phyloP scores from a whole-genome alignment of 2,329 filamentous ascomycete species.

The Venturia oleaginea region DNA sequence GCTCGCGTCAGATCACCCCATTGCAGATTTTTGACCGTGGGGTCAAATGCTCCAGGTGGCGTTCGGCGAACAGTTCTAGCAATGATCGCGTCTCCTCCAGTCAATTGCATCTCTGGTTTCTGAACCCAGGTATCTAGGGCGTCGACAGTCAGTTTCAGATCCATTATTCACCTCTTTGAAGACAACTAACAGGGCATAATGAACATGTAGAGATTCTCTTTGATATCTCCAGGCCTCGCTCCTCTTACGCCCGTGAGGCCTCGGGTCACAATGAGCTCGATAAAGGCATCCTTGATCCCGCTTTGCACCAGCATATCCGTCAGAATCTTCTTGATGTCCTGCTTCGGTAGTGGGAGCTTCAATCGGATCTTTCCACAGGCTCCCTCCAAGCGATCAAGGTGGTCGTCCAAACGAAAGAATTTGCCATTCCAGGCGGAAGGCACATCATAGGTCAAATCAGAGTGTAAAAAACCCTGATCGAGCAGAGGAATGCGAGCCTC shows the following conservation, averaged over 20 bases:
- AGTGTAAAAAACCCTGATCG: constrained; percentile 45
- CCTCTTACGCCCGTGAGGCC: constrained; percentile 36
- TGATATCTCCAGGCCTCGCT: constrained; percentile 25
- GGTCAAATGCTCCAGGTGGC: constrained; percentile 40
- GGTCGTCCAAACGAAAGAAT: constrained; percentile 44
- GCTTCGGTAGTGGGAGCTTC: constrained; percentile 31
- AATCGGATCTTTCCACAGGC: constrained; percentile 40
- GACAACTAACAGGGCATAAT: constrained; percentile 30
- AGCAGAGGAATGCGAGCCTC: constrained; percentile 42
- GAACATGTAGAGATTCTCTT: constrained; percentile 40
- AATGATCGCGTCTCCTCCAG: constrained; percentile 35
- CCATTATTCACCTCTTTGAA: neutral
- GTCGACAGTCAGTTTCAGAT: neutral
- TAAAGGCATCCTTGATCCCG: constrained; percentile 41
- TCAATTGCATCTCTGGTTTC: constrained; percentile 34
- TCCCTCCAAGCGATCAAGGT: constrained; percentile 35
- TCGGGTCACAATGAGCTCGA: constrained; percentile 43
- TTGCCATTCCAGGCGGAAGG: constrained; percentile 44
- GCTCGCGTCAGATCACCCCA: constrained; percentile 42
- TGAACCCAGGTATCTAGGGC: constrained; percentile 38
- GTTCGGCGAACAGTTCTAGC: constrained; percentile 37
- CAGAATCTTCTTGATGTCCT: constrained; percentile 33
- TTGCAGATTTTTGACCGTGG: constrained; percentile 44
- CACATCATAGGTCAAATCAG: constrained; percentile 45
- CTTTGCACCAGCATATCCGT: constrained; percentile 38